These are phyloP conservation scores for Xerocomus spinulosus DNA, from an alignment of 768 basidiomycete genomes.

Conservation along the genomic window DNA sequence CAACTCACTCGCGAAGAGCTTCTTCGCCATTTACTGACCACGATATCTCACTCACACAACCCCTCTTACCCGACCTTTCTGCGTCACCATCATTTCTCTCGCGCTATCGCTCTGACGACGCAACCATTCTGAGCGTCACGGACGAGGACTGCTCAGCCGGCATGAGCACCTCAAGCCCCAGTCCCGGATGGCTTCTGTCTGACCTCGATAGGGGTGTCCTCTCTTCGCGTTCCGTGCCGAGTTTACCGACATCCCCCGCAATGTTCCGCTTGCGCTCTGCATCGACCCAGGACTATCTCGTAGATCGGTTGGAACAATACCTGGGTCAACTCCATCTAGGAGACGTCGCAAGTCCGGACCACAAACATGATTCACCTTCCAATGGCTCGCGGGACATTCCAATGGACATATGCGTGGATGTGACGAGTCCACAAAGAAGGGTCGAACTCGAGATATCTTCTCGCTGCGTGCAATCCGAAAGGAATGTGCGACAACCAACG, in stretches of 20 bases:
- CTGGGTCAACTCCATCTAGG: constrained; percentile 17
- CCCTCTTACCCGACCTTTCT: not conserved
- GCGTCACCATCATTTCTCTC: not conserved
- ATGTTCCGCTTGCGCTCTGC: constrained; percentile 20
- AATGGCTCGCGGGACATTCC: not conserved
- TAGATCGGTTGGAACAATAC: constrained; percentile 18
- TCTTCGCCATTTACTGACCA: constrained; percentile 4
- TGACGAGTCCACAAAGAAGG: not conserved
- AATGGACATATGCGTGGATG: constrained; percentile 2
- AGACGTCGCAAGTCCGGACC: constrained; percentile 9
- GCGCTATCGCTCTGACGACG: constrained; percentile 2
- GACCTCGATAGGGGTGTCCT: not conserved
- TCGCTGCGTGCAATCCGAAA: not conserved
- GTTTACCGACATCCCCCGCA: constrained; percentile 16
- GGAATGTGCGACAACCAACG: not conserved
- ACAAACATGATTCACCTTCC: not conserved
- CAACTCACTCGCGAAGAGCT: constrained; percentile 4
- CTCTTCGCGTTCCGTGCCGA: not conserved
- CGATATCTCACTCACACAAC: constrained; percentile 5
- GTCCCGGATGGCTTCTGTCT: not conserved
- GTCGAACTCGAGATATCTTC: not conserved
- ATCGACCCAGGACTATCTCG: constrained; percentile 13
- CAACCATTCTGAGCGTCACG: constrained; percentile 5
- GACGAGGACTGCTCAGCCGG: constrained; percentile 12
- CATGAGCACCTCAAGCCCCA: constrained; percentile 7